phyloP scores from a whole-genome alignment of 1,284 basidiomycete species.

The Pterulicium gracile region DNA sequence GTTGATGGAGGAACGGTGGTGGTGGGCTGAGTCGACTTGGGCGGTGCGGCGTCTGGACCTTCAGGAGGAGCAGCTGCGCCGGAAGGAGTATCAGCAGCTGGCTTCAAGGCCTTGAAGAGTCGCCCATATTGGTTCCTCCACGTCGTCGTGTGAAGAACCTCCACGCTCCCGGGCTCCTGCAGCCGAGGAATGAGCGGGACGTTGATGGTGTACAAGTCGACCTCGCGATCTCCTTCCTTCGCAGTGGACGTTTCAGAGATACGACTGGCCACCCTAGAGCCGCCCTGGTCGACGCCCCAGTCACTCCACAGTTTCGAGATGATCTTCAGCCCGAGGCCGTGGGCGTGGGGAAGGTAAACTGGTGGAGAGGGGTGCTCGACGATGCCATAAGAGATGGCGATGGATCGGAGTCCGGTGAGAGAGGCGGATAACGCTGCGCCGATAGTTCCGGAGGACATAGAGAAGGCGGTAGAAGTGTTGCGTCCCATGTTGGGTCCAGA shows the following conservation, averaged over 20 bases:
- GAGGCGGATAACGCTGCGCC: conserved; percentile 81
- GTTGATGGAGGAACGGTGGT: background rate
- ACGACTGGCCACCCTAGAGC: conserved; percentile 24
- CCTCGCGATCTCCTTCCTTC: conserved; percentile 34
- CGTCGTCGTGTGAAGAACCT: conserved; percentile 64
- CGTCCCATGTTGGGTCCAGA: conserved; percentile 72
- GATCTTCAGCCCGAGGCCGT: conserved; percentile 56
- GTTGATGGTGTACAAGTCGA: conserved; percentile 77
- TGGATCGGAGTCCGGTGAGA: conserved; percentile 57
- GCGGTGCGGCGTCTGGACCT: conserved; percentile 29
- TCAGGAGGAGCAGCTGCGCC: conserved; percentile 21
- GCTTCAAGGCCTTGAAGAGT: conserved; percentile 68
- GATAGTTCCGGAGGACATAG: conserved; percentile 51
- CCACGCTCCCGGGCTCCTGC: conserved; percentile 40
- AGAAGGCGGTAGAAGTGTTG: conserved; percentile 57
- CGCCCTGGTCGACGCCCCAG: conserved; percentile 63
- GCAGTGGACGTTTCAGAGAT: background rate
- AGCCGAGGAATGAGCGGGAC: conserved; percentile 64
- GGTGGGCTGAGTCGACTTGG: conserved; percentile 3
- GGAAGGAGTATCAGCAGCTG: conserved; percentile 21
- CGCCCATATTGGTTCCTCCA: conserved; percentile 70
- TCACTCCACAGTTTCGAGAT: conserved; percentile 66
- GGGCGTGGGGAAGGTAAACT: conserved; percentile 54
- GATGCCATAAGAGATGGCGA: conserved; percentile 80
- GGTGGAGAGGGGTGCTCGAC: conserved; percentile 62